phyloP scores from a whole-genome alignment of 2,329 filamentous ascomycete genomes.

The Penicillium paneum region DNA sequence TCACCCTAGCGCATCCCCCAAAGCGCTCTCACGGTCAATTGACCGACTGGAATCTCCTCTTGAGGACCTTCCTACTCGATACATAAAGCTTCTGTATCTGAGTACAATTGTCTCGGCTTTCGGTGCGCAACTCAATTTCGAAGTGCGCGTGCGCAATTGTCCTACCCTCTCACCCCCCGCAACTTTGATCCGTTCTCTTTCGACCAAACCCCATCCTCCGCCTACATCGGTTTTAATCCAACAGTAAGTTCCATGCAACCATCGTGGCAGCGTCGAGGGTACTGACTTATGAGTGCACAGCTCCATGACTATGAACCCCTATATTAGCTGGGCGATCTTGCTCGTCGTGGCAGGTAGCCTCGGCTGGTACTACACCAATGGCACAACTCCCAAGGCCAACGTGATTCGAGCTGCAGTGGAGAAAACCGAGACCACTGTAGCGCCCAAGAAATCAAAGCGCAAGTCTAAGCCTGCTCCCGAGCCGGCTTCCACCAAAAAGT shows the following conservation, averaged over 20 bases:
- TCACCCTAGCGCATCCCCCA: background rate
- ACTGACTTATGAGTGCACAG: constrained; percentile 11
- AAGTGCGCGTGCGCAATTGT: constrained; percentile 3
- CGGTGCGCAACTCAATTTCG: background rate
- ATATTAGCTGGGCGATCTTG: constrained; percentile 45
- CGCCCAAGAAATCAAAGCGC: constrained; percentile 43
- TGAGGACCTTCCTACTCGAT: constrained; percentile 1
- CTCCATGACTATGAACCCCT: constrained; percentile 42
- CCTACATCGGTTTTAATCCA: background rate
- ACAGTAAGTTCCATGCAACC: constrained; percentile 8
- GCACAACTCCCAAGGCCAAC: constrained; percentile 32
- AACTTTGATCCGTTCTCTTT: background rate
- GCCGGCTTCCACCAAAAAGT: constrained; percentile 28
- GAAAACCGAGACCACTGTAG: constrained; percentile 32
- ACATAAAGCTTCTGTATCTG: background rate
- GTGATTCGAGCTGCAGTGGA: constrained; percentile 32
- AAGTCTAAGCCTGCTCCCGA: constrained; percentile 35
- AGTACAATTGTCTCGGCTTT: background rate
- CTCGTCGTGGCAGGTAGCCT: constrained; percentile 42
- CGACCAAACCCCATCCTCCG: background rate
- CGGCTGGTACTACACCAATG: constrained; percentile 44
- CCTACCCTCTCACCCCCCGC: background rate
- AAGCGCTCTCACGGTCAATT: constrained; percentile 10
- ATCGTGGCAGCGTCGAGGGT: background rate
- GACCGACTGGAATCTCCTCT: constrained; percentile 2